These are phyloP conservation scores for Dictyostelium gargantuum DNA, from an alignment of 208 protist species.

Conservation along the genomic window DNA sequence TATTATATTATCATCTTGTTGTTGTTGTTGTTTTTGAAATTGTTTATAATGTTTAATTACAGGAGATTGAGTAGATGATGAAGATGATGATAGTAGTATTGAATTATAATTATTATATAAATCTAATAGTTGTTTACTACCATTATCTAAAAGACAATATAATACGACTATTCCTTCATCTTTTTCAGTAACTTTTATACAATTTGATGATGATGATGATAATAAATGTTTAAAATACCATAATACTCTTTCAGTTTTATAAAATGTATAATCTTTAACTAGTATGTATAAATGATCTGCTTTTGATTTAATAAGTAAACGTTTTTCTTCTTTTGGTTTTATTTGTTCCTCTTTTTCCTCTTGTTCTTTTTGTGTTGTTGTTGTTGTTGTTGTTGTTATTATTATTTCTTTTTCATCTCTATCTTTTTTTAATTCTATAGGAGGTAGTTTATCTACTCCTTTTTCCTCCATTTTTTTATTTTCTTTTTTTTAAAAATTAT, in stretches of 20 bases:
- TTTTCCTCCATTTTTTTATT: background rate
- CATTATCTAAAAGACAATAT: constrained; percentile 18
- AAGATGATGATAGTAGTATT: background rate
- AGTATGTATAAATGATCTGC: constrained; percentile 35
- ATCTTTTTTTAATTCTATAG: no score
- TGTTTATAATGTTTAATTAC: background rate
- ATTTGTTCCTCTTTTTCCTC: background rate
- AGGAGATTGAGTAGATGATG: no score
- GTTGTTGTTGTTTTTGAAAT: background rate
- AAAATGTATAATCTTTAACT: constrained; percentile 62
- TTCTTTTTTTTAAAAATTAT: background rate
- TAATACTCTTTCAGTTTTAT: constrained; percentile 31
- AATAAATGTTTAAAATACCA: constrained; percentile 65
- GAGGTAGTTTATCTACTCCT: background rate
- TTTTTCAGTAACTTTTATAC: constrained; percentile 17
- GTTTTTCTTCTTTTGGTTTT: background rate
- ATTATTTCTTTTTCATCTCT: background rate
- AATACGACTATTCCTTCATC: constrained; percentile 37
- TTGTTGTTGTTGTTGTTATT: background rate
- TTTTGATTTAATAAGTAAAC: background rate
- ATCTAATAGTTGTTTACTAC: constrained; percentile 19
- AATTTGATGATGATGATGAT: background rate
- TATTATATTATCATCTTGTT: background rate
- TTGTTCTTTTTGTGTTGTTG: background rate
- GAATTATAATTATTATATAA: background rate